Evolutionary conservation across 495 filamentous ascomycete species (phyloP).

Genomic region (Annulohypoxylon maeteangense): DNA sequence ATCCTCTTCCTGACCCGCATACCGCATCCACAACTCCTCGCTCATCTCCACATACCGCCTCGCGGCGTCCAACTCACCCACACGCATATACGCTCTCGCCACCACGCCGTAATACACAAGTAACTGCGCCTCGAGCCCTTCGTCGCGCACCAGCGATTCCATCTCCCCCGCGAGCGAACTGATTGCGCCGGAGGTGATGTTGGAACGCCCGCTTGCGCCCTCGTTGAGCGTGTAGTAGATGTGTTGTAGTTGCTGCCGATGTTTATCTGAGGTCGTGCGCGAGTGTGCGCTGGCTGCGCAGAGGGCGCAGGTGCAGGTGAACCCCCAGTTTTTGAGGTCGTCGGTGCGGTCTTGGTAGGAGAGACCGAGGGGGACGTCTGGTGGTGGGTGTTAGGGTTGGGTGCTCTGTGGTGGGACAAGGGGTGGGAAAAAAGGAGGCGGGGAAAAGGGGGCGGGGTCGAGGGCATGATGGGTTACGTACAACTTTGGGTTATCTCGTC

Average conservation of each 20-base stretch:
- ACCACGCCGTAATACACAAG: constrained; percentile 47
- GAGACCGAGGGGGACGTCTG: constrained; percentile 51
- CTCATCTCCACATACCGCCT: constrained; percentile 40
- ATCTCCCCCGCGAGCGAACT: constrained; percentile 40
- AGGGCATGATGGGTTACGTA: constrained; percentile 23
- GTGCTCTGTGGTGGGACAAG: background rate
- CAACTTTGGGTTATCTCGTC: constrained; percentile 53
- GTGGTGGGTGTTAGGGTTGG: background rate
- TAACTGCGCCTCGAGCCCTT: constrained; percentile 49
- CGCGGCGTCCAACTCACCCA: constrained; percentile 39
- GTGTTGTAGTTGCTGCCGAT: constrained; percentile 41
- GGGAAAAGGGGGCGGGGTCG: background rate
- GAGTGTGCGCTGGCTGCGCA: constrained; percentile 39
- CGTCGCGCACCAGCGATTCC: constrained; percentile 40
- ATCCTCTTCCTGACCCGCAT: constrained; percentile 52
- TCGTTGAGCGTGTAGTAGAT: constrained; percentile 45
- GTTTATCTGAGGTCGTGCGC: constrained; percentile 38
- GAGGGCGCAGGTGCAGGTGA: constrained; percentile 48
- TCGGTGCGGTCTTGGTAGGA: constrained; percentile 40
- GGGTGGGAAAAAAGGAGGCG: no score
- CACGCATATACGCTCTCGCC: constrained; percentile 47
- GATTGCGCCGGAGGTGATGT: constrained; percentile 24
- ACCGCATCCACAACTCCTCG: constrained; percentile 47
- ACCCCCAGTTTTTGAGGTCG: constrained; percentile 48
- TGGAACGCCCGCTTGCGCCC: constrained; percentile 9